phyloP scores from a whole-genome alignment of 345 rosid species.

The Clarkia xantiana region DNA sequence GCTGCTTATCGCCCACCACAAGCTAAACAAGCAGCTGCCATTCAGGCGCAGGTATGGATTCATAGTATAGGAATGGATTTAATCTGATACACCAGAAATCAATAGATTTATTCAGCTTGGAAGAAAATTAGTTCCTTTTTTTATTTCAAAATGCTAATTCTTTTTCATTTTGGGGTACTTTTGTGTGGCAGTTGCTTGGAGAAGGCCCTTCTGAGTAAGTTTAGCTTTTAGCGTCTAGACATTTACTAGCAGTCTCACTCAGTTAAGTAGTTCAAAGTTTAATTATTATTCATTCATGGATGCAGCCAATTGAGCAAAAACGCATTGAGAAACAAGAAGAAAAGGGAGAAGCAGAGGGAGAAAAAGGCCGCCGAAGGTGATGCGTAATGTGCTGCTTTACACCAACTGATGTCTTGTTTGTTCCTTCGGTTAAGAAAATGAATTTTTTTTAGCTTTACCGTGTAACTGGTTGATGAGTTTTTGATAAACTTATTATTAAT shows the following conservation, averaged over 20 bases:
- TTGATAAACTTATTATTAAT: too few species aligned
- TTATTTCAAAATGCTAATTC: slow-evolving; percentile 11
- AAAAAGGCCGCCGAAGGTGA: slow-evolving; percentile 49
- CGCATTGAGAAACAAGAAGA: slow-evolving; percentile 81
- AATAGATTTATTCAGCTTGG: slow-evolving; percentile 21
- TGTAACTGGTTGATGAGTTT: too few species aligned
- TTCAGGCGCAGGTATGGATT: slow-evolving; percentile 76
- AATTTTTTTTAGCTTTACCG: too few species aligned
- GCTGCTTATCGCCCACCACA: slow-evolving; percentile 91
- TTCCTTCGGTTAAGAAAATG: too few species aligned
- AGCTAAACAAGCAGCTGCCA: slow-evolving; percentile 62
- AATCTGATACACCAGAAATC: slow-evolving; percentile 14
- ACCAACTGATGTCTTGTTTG: too few species aligned
- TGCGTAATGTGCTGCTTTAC: background rate
- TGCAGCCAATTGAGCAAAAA: slow-evolving; percentile 74
- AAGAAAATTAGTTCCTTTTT: slow-evolving; percentile 51
- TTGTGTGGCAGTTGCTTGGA: slow-evolving; percentile 53
- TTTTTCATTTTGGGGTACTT: background rate
- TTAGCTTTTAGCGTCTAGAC: background rate
- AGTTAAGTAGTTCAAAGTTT: background rate
- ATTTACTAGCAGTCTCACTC: slow-evolving; percentile 13
- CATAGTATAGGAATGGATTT: background rate
- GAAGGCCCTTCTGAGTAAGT: slow-evolving; percentile 53
- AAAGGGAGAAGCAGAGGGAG: slow-evolving; percentile 68
- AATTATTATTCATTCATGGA: background rate